Base-by-base conservation (phyloP, 768 basidiomycete species). In the Aureoboletus auriporus region DNA sequence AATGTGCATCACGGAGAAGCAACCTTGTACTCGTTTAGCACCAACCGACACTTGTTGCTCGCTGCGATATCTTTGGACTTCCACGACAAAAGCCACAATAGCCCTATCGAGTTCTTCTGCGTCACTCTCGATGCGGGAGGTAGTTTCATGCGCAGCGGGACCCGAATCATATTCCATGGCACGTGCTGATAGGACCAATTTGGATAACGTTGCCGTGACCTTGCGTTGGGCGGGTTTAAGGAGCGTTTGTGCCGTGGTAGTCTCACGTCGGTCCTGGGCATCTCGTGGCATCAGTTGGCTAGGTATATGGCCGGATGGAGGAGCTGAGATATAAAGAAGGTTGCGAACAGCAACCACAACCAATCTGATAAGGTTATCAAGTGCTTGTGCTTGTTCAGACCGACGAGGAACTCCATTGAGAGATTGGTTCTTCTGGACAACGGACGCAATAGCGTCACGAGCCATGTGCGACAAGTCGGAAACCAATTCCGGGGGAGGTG, bases 111-210 rank as follows among this genome's bases (percentile, higher is more conserved):
- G 74, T 56, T 89, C 88, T 43, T 82, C 77, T 1, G 86, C 86
- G 59, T 89, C 88, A 6, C 80, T 75, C 58, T 86, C 83, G 51
- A 89, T 86, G 34, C 88, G 80, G 54, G 74, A 78, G 1, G 82
- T 73, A 12, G 84, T 86, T 51, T 87, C 83, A 10, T 74, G 65
- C 5, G 80, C 65, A 20, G 79, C 73, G 2, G 79, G 76, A 13
- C 82, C 83, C 0, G 86, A 84, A 58, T 90, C 85, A 51, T 88
- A 89, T 58, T 87, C 82, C 69, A 90, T 84, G 0, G 93, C 92
- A 42, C 95, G 85, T n/a, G 90, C 84, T 8, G 88, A 90, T 3
- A 96, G 79, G 28, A 95, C 89, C 27, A 97, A 75, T 63, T 93
- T 86, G 16, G 90, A 93, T 8, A 95, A 72, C 0, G 91, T 92